Evolutionary conservation across 805 yeast genomes (phyloP).

Genomic region (Myxozyma melibiosi): DNA sequence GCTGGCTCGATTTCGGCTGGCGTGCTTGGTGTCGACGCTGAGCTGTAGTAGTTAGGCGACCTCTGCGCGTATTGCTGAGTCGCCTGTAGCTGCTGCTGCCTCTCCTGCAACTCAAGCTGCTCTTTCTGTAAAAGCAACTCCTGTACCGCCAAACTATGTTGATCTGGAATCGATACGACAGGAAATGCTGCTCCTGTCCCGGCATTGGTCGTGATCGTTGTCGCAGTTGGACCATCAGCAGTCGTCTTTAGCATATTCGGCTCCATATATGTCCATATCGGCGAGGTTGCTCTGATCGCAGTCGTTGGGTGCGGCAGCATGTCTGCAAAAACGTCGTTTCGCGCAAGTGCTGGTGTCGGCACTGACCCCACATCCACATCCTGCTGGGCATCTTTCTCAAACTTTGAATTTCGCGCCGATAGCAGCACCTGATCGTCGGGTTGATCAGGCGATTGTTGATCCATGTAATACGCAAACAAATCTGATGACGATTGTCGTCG

Average conservation of each 20-base stretch:
- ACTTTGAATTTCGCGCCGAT: too few species aligned
- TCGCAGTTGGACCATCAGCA: constrained; percentile 2
- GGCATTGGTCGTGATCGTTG: not conserved
- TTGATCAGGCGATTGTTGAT: constrained; percentile 2
- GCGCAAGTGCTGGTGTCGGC: too few species aligned
- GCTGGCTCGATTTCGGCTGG: constrained; percentile 6
- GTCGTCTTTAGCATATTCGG: not conserved
- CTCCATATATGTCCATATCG: constrained; percentile 27
- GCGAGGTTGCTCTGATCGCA: constrained; percentile 30
- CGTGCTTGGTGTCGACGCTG: constrained; percentile 1
- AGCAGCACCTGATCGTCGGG: not conserved
- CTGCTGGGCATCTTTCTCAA: not conserved
- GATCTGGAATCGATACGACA: constrained; percentile 10
- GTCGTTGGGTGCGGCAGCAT: constrained; percentile 16
- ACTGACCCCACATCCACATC: not conserved
- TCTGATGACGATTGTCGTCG: constrained; percentile 17
- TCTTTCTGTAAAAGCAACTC: constrained; percentile 2
- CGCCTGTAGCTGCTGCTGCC: not conserved
- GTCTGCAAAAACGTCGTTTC: too few species aligned
- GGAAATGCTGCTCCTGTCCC: too few species aligned
- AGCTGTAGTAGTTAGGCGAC: constrained; percentile 5
- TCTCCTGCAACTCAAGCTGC: not conserved
- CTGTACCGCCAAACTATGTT: constrained; percentile 9
- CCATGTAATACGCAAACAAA: constrained; percentile 23
- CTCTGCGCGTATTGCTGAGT: not conserved